phyloP scores from a whole-genome alignment of 352 stramenopile genomes.

The Blastocystis sp. region DNA sequence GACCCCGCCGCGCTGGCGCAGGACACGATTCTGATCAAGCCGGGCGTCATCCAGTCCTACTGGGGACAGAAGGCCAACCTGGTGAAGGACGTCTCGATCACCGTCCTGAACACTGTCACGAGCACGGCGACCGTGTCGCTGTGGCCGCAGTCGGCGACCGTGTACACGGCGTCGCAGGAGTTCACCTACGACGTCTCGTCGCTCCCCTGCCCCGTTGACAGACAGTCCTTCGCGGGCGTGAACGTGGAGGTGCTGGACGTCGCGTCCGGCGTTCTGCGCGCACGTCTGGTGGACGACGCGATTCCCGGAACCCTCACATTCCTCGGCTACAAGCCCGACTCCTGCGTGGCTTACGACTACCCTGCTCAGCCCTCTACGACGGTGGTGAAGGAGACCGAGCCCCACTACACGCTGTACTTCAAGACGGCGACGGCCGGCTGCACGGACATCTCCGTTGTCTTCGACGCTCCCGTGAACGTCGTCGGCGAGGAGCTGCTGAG shows the following conservation, averaged over 20 bases:
- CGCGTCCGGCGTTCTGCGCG: neutral
- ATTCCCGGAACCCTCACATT: neutral
- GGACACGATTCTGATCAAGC: neutral
- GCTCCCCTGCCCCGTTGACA: neutral
- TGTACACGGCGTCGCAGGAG: neutral
- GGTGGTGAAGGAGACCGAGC: conserved; percentile 13
- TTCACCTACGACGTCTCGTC: neutral
- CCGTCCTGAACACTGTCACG: neutral
- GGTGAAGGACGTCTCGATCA: conserved; percentile 23
- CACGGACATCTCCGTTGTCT: neutral
- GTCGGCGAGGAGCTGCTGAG: neutral
- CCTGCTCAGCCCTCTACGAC: neutral
- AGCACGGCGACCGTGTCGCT: neutral
- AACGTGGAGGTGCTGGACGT: conserved; percentile 7
- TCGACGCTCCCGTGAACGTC: neutral
- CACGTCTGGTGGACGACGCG: neutral
- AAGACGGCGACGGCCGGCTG: neutral
- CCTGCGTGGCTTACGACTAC: neutral
- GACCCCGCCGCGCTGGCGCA: neutral
- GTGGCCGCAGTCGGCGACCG: neutral
- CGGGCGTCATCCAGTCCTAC: conserved; percentile 7
- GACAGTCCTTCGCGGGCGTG: neutral
- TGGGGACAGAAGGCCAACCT: conserved; percentile 12
- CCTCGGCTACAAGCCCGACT: neutral
- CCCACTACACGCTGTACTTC: neutral